Conservation (phyloP, 2,329 filamentous ascomycete species). For the Scleromitrula shiraiana region DNA sequence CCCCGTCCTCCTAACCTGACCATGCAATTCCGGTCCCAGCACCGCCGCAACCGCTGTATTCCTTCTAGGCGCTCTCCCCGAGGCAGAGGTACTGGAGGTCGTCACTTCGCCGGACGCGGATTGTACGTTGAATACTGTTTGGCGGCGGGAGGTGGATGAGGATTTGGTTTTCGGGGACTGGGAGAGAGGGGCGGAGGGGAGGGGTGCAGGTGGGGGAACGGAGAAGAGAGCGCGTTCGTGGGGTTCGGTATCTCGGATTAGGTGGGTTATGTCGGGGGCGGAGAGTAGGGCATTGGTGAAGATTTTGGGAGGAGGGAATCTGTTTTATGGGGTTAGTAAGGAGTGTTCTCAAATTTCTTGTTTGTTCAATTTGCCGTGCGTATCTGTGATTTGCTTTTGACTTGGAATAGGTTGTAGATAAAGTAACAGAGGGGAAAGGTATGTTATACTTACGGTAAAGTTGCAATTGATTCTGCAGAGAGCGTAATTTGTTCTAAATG, state of each 20-base stretch:
- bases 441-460: conserved; percentile 68
- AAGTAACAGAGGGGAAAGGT: too few relatives aligned
- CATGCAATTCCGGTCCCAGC: conserved; percentile 77
- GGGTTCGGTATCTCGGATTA: conserved; percentile 90
- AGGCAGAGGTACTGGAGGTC: conserved; percentile 41
- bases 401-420: too few relatives aligned
- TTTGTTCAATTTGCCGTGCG: too few relatives aligned
- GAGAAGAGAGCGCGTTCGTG: conserved; percentile 96
- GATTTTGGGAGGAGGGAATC: conserved; percentile 84
- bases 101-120: conserved; percentile 50
- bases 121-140: conserved; percentile 63
- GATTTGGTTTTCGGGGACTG: conserved; percentile 35
- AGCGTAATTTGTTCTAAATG: conserved; percentile 71
- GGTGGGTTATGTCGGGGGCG: conserved; percentile 81
- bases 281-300: conserved; percentile 91
- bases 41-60: conserved; percentile 87
- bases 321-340: conserved; percentile 31
- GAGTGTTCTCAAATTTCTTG: too few relatives aligned
- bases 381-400: conserved; percentile 9
- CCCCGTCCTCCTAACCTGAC: conserved; percentile 57
- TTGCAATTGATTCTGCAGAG: conserved; percentile 68
- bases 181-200: conserved; percentile 37
- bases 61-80: conserved; percentile 47
- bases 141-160: conserved; percentile 37
- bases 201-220: conserved; percentile 54